These are phyloP conservation scores for Pholiota adiposa DNA, from an alignment of 1,284 basidiomycete genomes.

Conservation along the genomic window DNA sequence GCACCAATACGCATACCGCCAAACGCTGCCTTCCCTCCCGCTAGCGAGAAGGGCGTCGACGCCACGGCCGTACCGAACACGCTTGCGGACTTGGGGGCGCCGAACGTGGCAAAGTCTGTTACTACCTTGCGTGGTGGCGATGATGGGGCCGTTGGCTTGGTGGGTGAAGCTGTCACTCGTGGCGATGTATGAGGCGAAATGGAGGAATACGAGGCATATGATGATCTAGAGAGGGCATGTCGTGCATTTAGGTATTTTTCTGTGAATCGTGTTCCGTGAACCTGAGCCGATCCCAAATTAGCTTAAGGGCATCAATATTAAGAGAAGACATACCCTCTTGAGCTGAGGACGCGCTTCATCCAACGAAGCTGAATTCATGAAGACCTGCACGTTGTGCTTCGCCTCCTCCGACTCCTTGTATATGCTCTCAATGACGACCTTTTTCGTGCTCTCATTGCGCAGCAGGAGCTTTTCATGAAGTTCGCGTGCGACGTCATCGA, in stretches of 20 bases:
- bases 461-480: conserved; percentile 91
- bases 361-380: conserved; percentile 77
- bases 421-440: conserved; percentile 95
- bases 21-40: conserved; percentile 81
- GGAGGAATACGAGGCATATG: conserved; percentile 55
- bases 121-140: conserved; percentile 86
- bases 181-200: conserved; percentile 33
- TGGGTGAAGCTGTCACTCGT: conserved; percentile 35
- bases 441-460: conserved; percentile 96
- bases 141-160: conserved; percentile 37
- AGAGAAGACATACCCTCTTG: conserved; percentile 64
- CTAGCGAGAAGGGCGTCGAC: conserved; percentile 76
- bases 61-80: conserved; percentile 84
- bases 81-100: conserved; percentile 73
- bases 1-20: conserved; percentile 63
- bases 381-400: conserved; percentile 88
- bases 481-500: conserved; percentile 95
- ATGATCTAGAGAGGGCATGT: conserved; percentile 55
- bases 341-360: conserved; percentile 80
- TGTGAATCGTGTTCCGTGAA: conserved; percentile 91
- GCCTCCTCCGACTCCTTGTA: conserved; percentile 91
- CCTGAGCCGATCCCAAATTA: conserved; percentile 48
- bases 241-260: conserved; percentile 89
- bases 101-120: conserved; percentile 88
- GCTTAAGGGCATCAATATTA: conserved; percentile 1